Percentiles rank a stretch among this genome's conserved stretches.
phyloP scores from a whole-genome alignment of 768 basidiomycete genomes.

The Pholiota microspora region DNA sequence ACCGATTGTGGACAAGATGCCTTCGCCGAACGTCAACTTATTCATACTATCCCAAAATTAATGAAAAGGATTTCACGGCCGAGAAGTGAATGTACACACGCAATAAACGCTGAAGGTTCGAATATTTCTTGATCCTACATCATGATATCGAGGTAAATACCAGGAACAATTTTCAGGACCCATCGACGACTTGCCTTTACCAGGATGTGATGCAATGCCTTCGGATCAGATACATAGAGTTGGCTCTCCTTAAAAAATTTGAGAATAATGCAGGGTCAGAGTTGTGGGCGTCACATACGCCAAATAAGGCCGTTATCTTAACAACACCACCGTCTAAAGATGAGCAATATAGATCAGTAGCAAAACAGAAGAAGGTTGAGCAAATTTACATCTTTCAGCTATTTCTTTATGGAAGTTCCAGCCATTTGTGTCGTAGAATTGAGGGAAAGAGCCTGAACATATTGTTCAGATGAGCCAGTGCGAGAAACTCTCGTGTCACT shows the following conservation, averaged over 20 bases:
- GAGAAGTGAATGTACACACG: neutral
- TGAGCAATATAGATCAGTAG: neutral
- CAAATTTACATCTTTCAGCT: conserved; percentile 24
- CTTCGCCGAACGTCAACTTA: conserved; percentile 4
- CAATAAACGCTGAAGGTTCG: conserved; percentile 1
- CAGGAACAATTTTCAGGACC: neutral
- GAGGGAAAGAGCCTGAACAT: conserved; percentile 27
- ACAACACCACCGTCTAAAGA: conserved; percentile 27
- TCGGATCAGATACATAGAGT: conserved; percentile 42
- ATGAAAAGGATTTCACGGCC: neutral
- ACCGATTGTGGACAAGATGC: conserved; percentile 12
- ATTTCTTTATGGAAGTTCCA: conserved; percentile 34
- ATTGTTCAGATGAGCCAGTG: neutral
- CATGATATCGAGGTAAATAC: neutral
- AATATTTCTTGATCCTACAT: conserved; percentile 6
- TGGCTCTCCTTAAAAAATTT: conserved; percentile 13
- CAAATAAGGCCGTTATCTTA: conserved; percentile 28
- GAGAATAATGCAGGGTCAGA: neutral
- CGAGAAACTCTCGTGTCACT: neutral
- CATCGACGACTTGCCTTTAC: conserved; percentile 28
- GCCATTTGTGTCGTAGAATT: conserved; percentile 27
- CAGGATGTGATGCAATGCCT: conserved; percentile 42
- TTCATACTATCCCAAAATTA: neutral
- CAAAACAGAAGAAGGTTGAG: neutral
- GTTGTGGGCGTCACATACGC: conserved; percentile 21